Percentiles rank a stretch among this genome's conserved stretches.
Conservation (phyloP, 768 basidiomycete species). For the Calvatia gigantea region DNA sequence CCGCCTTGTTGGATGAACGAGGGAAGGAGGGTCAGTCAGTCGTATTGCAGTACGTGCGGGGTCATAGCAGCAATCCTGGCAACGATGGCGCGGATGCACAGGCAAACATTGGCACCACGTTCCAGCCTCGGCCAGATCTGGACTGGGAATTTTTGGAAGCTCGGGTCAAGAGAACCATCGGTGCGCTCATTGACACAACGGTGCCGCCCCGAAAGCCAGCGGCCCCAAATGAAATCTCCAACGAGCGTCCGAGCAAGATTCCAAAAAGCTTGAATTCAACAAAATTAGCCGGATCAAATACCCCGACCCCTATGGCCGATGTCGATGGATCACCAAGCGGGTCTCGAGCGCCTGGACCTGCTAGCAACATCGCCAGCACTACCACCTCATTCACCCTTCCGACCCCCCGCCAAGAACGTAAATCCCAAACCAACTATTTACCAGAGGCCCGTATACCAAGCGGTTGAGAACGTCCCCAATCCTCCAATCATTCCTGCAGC, state of each 20-base stretch:
- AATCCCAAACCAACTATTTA: background rate
- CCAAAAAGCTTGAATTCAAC: background rate
- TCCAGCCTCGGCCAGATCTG: constrained; percentile 41
- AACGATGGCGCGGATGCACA: constrained; percentile 85
- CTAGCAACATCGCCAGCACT: background rate
- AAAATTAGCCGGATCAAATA: background rate
- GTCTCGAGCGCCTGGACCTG: background rate
- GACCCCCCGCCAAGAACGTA: background rate
- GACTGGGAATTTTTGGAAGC: constrained; percentile 51
- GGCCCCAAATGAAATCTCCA: background rate
- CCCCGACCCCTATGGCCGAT: background rate
- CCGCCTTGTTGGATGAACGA: constrained; percentile 57
- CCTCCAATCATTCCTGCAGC: background rate
- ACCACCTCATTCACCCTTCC: constrained; percentile 1
- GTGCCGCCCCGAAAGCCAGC: background rate
- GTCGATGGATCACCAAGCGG: background rate
- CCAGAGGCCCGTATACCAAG: background rate
- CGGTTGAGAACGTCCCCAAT: background rate
- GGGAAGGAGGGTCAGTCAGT: constrained; percentile 50
- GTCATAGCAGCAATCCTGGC: constrained; percentile 72
- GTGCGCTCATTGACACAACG: background rate
- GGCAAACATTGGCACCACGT: constrained; percentile 55
- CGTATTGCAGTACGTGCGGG: constrained; percentile 68
- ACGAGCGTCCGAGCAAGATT: constrained; percentile 5
- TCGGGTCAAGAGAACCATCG: background rate